Percentiles rank a stretch among this genome's conserved stretches.
Conservation (phyloP, 164 flowering plant genomes). For the Annona squamosa region DNA sequence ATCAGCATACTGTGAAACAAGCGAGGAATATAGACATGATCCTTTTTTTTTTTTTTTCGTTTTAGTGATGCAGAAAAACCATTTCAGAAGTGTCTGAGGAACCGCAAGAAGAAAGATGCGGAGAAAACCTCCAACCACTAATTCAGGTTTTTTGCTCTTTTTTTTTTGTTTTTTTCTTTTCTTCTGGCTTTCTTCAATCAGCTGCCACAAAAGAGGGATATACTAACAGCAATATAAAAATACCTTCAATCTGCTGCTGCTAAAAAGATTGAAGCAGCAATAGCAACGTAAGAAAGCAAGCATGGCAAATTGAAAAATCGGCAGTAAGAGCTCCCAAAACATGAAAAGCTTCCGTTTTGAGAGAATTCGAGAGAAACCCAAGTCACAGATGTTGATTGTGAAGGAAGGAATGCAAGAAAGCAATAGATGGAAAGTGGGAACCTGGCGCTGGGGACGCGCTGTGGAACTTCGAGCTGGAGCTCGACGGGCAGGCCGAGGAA, state of each 20-base stretch:
- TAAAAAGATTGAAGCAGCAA: not conserved
- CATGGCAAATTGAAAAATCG: not conserved
- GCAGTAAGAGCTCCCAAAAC: not conserved
- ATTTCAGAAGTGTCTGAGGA: no score
- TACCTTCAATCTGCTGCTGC: not conserved
- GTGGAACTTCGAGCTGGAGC: conserved; percentile 77
- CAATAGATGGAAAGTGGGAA: conserved; percentile 11
- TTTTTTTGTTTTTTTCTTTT: no score
- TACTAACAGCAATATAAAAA: not conserved
- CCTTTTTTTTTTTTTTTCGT: not conserved
- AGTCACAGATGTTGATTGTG: conserved; percentile 12
- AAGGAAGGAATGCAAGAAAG: not conserved
- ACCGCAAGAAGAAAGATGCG: no score
- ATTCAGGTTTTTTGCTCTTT: no score
- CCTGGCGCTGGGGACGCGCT: conserved; percentile 92
- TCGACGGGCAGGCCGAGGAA: conserved; percentile 94
- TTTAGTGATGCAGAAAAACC: not conserved
- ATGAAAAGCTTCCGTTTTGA: not conserved
- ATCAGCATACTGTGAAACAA: not conserved
- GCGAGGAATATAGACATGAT: not conserved
- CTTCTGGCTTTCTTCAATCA: not conserved
- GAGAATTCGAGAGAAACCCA: conserved; percentile 13
- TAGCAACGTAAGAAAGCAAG: not conserved
- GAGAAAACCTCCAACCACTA: no score
- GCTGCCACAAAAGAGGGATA: not conserved